These are phyloP conservation scores for Huntiella abstrusa DNA, from an alignment of 2,329 filamentous ascomycete genomes.

Conservation along the genomic window DNA sequence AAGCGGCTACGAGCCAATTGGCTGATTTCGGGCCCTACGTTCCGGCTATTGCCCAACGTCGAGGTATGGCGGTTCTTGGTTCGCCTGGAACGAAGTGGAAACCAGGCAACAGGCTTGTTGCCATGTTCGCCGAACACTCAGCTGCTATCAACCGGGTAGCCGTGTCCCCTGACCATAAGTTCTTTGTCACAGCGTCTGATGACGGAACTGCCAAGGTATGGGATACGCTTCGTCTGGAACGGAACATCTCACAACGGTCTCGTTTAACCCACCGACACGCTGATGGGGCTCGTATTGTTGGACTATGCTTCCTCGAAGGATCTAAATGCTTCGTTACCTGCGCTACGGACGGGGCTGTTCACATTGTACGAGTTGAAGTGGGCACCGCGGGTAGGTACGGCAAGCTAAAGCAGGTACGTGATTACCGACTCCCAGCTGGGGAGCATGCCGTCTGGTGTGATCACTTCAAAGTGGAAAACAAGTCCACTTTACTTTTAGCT, in stretches of 20 bases:
- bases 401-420: slow-evolving; percentile 55
- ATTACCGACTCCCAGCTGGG: slow-evolving; percentile 54
- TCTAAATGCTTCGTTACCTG: slow-evolving; percentile 88
- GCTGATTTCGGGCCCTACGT: slow-evolving; percentile 49
- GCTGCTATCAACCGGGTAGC: slow-evolving; percentile 66
- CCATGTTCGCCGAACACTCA: slow-evolving; percentile 74
- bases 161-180: slow-evolving; percentile 74
- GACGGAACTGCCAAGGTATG: slow-evolving; percentile 84
- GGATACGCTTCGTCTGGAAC: slow-evolving; percentile 78
- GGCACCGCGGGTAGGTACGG: slow-evolving; percentile 44
- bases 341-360: slow-evolving; percentile 73
- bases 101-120: slow-evolving; percentile 66
- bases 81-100: slow-evolving; percentile 40
- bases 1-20: slow-evolving; percentile 48
- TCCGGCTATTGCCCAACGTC: slow-evolving; percentile 28
- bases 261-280: slow-evolving; percentile 69
- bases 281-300: slow-evolving; percentile 52
- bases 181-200: slow-evolving; percentile 86
- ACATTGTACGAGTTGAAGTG: slow-evolving; percentile 62
- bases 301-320: slow-evolving; percentile 78
- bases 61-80: slow-evolving; percentile 21
- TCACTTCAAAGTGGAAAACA: slow-evolving; percentile 67
- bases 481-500: slow-evolving; percentile 64
- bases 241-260: slow-evolving; percentile 75
- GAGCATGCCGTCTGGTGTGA: slow-evolving; percentile 83